A percentile compares a stretch with the other conserved stretches of the same genome.
Conservation (phyloP, 116 monocot species). For the Posidonia oceanica region DNA sequence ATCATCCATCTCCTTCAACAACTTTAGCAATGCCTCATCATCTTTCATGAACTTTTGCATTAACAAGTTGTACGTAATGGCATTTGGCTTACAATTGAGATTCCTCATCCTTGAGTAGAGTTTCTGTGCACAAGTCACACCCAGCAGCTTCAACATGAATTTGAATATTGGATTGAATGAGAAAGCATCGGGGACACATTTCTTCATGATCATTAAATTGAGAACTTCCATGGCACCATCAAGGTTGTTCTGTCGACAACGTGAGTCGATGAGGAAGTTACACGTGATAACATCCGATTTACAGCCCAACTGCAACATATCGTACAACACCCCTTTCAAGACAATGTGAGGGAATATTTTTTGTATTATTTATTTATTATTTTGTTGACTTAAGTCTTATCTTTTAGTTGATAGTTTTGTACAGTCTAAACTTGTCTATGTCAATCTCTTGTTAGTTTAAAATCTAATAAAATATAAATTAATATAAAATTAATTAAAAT, state of each 20-base stretch:
- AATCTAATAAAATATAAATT: too few species aligned
- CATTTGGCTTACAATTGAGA: slow-evolving; percentile 45
- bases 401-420: too few species aligned
- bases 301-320: slow-evolving; percentile 61
- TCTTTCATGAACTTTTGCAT: slow-evolving; percentile 61
- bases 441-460: too few species aligned
- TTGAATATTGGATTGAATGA: slow-evolving; percentile 76
- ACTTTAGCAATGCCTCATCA: slow-evolving; percentile 70
- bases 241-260: slow-evolving; percentile 58
- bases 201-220: slow-evolving; percentile 43
- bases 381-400: too few species aligned
- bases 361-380: too few species aligned
- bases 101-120: slow-evolving; percentile 68
- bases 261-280: slow-evolving; percentile 71
- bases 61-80: slow-evolving; percentile 69
- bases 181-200: slow-evolving; percentile 42
- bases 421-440: too few species aligned
- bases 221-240: slow-evolving; percentile 72
- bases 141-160: slow-evolving; percentile 30
- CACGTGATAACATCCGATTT: slow-evolving; percentile 71
- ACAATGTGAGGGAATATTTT: too few species aligned
- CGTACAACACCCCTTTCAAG: slow-evolving; percentile 6
- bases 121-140: slow-evolving; percentile 45
- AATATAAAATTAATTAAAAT: too few species aligned
- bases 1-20: slow-evolving; percentile 86